These are phyloP conservation scores for Coemansia sp. DNA, from an alignment of 192 early-diverging fungal species.

Conservation along the genomic window DNA sequence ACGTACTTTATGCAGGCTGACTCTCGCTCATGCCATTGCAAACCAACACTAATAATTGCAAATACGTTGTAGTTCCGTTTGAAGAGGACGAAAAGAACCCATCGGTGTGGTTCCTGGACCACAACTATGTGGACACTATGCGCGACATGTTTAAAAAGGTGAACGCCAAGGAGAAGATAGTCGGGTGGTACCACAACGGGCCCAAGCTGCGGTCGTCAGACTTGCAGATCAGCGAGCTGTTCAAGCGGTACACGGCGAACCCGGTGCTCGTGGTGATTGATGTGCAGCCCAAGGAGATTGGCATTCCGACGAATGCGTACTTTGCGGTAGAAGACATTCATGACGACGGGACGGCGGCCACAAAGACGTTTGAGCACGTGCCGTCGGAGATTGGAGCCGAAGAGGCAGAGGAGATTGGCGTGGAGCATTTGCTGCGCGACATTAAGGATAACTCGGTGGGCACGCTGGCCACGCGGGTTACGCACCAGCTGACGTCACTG, in stretches of 20 bases:
- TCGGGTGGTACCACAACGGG: constrained; percentile 99
- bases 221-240: constrained; percentile 97
- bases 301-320: constrained; percentile 96
- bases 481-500: constrained; percentile 87
- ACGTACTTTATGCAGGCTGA: constrained; percentile 15
- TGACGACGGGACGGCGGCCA: constrained; percentile 96
- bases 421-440: constrained; percentile 96
- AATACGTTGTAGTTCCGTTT: constrained; percentile 78
- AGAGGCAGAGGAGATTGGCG: constrained; percentile 99
- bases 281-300: constrained; percentile 90
- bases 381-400: constrained; percentile 96
- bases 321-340: constrained; percentile 98
- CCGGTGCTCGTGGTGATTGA: constrained; percentile 97
- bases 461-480: constrained; percentile 89
- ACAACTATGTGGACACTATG: constrained; percentile 99
- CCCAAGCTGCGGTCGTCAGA: constrained; percentile 96
- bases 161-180: constrained; percentile 92
- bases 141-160: constrained; percentile 99
- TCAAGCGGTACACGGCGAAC: constrained; percentile 92
- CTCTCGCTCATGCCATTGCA: neutral
- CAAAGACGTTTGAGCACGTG: constrained; percentile 95
- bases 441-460: constrained; percentile 98
- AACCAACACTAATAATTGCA: neutral
- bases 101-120: constrained; percentile 97
- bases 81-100: constrained; percentile 99